Evolutionary conservation across 352 stramenopile species (phyloP).

Genomic region (Pythium graminicola): DNA sequence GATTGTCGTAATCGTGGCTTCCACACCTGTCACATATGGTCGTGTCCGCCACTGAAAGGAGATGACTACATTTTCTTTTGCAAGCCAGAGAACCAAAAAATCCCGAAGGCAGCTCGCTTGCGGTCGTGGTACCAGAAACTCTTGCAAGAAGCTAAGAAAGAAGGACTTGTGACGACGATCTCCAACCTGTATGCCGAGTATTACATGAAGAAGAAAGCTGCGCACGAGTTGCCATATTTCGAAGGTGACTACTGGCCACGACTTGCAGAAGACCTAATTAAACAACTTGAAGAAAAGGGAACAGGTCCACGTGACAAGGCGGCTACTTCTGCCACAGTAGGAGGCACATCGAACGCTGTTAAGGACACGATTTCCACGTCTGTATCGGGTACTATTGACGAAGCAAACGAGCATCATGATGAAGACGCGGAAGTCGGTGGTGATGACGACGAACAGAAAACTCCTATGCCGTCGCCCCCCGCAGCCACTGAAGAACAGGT

Average conservation of each 20-base stretch:
- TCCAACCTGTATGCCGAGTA: constrained; percentile 85
- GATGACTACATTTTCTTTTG: constrained; percentile 90
- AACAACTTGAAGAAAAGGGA: constrained; percentile 94
- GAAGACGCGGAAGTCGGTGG: constrained; percentile 16
- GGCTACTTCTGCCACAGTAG: background rate
- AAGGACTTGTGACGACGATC: constrained; percentile 37
- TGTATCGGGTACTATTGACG: constrained; percentile 4
- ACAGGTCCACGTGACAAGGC: constrained; percentile 25
- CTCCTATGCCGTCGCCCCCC: constrained; percentile 42
- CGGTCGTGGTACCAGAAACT: constrained; percentile 85
- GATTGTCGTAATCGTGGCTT: constrained; percentile 85
- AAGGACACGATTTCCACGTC: background rate
- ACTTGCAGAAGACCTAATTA: constrained; percentile 98
- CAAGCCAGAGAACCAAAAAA: constrained; percentile 88
- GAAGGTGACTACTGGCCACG: constrained; percentile 98
- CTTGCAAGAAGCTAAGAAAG: constrained; percentile 40
- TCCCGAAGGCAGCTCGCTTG: constrained; percentile 80
- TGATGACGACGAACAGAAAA: constrained; percentile 24
- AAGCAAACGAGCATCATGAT: constrained; percentile 19
- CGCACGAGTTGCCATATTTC: constrained; percentile 95
- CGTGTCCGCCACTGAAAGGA: constrained; percentile 80
- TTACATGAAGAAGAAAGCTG: constrained; percentile 83
- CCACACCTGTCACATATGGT: constrained; percentile 87
- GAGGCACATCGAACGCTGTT: background rate
- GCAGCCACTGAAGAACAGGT: constrained; percentile 48